Conservation (phyloP, 306 rosid species). For the Pterocarpus macrocarpus region DNA sequence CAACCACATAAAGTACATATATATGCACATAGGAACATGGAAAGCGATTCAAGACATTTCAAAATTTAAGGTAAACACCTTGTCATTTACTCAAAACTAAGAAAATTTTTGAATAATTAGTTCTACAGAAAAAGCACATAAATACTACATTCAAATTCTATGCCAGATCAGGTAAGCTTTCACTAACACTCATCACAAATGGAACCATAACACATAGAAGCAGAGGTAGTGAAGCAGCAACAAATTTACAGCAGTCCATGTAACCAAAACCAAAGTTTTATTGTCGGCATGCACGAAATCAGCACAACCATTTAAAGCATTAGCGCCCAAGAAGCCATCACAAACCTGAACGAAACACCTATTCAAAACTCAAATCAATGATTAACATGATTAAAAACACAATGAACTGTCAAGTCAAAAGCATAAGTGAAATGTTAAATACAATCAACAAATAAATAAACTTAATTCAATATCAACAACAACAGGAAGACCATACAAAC, state of each 20-base stretch:
- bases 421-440: not conserved
- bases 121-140: slow-evolving; percentile 53
- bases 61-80: slow-evolving; percentile 49
- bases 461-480: slow-evolving; percentile 2
- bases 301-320: slow-evolving; percentile 86
- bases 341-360: slow-evolving; percentile 80
- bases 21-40: slow-evolving; percentile 43
- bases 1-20: slow-evolving; percentile 40
- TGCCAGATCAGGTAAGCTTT: slow-evolving; percentile 53
- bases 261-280: slow-evolving; percentile 81
- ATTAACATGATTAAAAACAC: slow-evolving; percentile 49
- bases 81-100: slow-evolving; percentile 44
- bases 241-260: slow-evolving; percentile 81
- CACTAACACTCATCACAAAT: slow-evolving; percentile 56
- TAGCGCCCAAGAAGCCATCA: slow-evolving; percentile 89
- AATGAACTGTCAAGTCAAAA: slow-evolving; percentile 19
- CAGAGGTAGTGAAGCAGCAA: slow-evolving; percentile 84
- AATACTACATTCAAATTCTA: slow-evolving; percentile 61
- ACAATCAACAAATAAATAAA: slow-evolving; percentile 39
- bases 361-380: slow-evolving; percentile 65
- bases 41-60: slow-evolving; percentile 18
- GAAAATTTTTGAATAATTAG: slow-evolving; percentile 29
- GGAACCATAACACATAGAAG: slow-evolving; percentile 65
- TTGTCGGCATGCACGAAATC: slow-evolving; percentile 84
- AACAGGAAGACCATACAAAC: not conserved